A percentile compares a stretch with the other conserved stretches of the same genome.
Evolutionary conservation across 1,139 yeast species (phyloP).

Genomic region (Hyphopichia pseudoburtonii): DNA sequence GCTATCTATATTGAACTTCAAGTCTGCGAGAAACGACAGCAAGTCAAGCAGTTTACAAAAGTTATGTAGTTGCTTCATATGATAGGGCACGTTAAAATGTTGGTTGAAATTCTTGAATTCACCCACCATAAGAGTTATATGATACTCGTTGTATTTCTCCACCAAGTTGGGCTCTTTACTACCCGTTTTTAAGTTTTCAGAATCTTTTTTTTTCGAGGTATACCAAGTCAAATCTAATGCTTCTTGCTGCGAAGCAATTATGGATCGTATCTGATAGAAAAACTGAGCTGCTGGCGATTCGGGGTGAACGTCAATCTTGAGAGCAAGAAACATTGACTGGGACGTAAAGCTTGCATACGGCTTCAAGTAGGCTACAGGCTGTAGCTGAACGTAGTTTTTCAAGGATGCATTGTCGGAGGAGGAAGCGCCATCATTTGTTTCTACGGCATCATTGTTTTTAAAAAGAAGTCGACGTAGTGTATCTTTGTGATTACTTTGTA

Average conservation of each 20-base stretch:
- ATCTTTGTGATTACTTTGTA: background rate
- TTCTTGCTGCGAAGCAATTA: background rate
- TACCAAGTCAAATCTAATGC: background rate
- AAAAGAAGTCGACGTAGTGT: constrained; percentile 3
- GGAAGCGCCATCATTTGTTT: too few species aligned
- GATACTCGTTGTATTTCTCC: constrained; percentile 5
- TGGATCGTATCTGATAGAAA: background rate
- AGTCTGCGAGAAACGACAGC: background rate
- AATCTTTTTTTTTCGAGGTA: background rate
- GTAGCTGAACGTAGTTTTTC: too few species aligned
- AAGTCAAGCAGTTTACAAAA: background rate
- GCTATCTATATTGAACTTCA: constrained; percentile 1
- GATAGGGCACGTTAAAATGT: background rate
- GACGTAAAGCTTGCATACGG: background rate
- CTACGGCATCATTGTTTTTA: constrained; percentile 1
- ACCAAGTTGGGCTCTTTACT: background rate
- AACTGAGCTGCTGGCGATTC: background rate
- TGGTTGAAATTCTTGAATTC: constrained; percentile 4
- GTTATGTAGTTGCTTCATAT: background rate
- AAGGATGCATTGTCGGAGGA: too few species aligned
- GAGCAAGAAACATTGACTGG: constrained; percentile 2
- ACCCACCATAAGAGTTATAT: constrained; percentile 8
- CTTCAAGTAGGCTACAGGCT: too few species aligned
- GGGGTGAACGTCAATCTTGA: background rate
- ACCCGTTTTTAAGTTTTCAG: background rate